phyloP scores from a whole-genome alignment of 306 rosid genomes.

The Comarum palustre region DNA sequence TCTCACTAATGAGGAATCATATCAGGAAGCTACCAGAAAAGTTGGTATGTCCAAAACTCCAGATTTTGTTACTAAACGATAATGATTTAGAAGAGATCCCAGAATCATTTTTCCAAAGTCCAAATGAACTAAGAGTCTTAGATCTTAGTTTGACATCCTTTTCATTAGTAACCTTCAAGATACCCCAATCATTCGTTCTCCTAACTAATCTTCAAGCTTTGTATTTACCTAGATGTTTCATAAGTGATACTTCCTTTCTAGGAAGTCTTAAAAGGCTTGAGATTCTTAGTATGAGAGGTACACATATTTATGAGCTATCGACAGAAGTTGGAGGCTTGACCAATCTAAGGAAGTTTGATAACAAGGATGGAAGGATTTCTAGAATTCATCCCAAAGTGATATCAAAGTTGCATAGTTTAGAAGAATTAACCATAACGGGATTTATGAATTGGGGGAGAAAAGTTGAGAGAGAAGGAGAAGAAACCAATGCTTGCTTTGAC shows the following conservation, averaged over 20 bases:
- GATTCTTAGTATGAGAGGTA: neutral
- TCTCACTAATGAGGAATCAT: neutral
- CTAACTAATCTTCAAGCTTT: neutral
- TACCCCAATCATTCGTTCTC: too few relatives aligned
- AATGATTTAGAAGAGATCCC: too few relatives aligned
- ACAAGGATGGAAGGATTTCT: rapidly evolving
- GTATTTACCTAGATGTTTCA: neutral
- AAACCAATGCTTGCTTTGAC: neutral
- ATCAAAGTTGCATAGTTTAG: neutral
- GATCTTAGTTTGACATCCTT: too few relatives aligned
- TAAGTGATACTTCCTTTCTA: neutral
- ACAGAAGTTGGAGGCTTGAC: neutral
- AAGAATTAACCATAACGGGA: neutral
- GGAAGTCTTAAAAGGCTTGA: neutral
- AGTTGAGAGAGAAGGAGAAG: neutral
- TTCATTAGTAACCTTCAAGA: too few relatives aligned
- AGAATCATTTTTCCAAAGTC: too few relatives aligned
- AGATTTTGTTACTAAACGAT: too few relatives aligned
- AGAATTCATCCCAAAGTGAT: neutral
- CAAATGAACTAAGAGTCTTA: too few relatives aligned
- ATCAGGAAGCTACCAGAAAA: too few relatives aligned
- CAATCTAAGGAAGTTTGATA: neutral
- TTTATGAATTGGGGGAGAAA: neutral
- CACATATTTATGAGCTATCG: neutral
- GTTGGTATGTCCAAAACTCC: too few relatives aligned